Conservation (phyloP, 148 eudicot species). For the Beta vulgaris region DNA sequence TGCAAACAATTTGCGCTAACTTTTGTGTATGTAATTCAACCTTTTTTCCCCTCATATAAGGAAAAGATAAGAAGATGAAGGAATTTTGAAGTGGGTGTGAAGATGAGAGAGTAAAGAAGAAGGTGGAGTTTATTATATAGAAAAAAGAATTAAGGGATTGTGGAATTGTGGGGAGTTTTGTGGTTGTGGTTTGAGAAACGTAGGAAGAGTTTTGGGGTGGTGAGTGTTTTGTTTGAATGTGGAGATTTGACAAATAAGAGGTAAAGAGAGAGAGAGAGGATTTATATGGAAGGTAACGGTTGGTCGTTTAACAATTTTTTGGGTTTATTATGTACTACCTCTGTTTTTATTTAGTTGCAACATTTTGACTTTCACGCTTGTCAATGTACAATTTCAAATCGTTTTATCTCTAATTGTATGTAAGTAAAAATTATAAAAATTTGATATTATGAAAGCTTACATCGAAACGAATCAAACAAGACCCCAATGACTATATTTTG, state of each 20-base stretch:
- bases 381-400: no score
- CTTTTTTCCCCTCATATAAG: not conserved
- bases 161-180: not conserved
- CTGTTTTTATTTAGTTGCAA: no score
- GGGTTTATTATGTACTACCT: not conserved
- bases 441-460: no score
- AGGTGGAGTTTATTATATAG: constrained; percentile 4
- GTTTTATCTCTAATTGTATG: no score
- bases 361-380: no score
- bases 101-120: not conserved
- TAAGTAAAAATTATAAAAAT: no score
- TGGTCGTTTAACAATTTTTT: not conserved
- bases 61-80: not conserved
- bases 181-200: constrained; percentile 8
- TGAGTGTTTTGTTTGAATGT: constrained; percentile 5
- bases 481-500: no score
- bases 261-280: not conserved
- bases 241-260: not conserved
- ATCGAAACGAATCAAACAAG: no score
- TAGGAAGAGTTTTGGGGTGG: not conserved
- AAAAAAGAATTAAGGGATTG: not conserved
- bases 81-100: not conserved
- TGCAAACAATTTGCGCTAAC: not conserved
- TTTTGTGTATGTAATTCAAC: not conserved
- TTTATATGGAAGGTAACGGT: no score